phyloP scores from a whole-genome alignment of 108 stramenopile species.

The Craspedostauros australis region DNA sequence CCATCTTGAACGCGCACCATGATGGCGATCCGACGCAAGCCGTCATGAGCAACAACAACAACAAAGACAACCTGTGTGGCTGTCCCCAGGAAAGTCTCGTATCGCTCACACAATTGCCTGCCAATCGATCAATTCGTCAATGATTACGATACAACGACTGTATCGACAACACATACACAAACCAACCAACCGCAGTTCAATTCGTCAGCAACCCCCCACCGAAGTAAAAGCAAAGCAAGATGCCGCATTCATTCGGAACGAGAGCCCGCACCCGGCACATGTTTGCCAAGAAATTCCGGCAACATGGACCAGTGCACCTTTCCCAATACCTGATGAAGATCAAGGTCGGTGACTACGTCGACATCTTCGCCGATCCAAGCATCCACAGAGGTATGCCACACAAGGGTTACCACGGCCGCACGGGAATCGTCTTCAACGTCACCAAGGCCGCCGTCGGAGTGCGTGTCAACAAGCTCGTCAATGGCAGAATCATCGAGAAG shows the following conservation, averaged over 20 bases:
- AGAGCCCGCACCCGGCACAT: slow-evolving; percentile 99
- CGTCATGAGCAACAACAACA: no score
- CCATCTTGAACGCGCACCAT: no score
- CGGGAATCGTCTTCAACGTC: slow-evolving; percentile 98
- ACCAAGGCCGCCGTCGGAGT: slow-evolving; percentile 96
- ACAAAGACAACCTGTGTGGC: no score
- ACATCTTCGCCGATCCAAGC: slow-evolving; percentile 97
- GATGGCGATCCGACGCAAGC: no score
- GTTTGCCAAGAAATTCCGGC: slow-evolving; percentile 97
- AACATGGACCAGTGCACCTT: slow-evolving; percentile 85
- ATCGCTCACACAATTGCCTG: no score
- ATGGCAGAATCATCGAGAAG: slow-evolving; percentile 97
- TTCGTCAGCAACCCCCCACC: no score
- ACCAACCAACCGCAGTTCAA: no score
- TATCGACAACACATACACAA: no score
- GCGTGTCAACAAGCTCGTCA: slow-evolving; percentile 97
- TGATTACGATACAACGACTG: no score
- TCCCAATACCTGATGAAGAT: slow-evolving; percentile 86
- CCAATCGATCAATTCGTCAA: no score
- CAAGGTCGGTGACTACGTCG: slow-evolving; percentile 98
- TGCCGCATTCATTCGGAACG: slow-evolving; percentile 97
- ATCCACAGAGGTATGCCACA: slow-evolving; percentile 99
- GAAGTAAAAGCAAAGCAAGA: slow-evolving; percentile 51
- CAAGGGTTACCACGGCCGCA: slow-evolving; percentile 99
- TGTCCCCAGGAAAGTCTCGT: no score